These are phyloP conservation scores for Rhizoclosmatium sp. DNA, from an alignment of 192 early-diverging fungal species.

Conservation along the genomic window DNA sequence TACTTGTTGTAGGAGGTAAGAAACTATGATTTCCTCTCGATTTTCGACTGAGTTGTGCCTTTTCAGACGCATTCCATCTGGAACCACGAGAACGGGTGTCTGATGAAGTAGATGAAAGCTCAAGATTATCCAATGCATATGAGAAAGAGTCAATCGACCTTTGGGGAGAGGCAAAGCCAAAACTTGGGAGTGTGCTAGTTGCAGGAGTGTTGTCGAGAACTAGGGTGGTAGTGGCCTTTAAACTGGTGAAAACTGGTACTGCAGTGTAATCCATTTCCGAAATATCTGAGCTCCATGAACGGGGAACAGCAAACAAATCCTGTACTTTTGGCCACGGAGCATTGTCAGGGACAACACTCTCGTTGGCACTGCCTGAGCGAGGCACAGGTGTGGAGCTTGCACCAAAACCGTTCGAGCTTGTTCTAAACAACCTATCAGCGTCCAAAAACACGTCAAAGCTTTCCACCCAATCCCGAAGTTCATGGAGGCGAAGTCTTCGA, in stretches of 20 bases:
- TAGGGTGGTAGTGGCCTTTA: background rate
- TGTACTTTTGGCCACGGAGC: background rate
- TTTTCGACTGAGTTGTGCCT: background rate
- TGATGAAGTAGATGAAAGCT: background rate
- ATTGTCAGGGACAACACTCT: background rate
- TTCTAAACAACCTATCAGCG: background rate
- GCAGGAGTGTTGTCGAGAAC: background rate
- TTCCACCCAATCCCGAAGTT: constrained; percentile 6
- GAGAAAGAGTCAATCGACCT: background rate
- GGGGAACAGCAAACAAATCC: background rate
- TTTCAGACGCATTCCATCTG: background rate
- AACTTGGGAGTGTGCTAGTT: no score
- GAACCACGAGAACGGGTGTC: background rate
- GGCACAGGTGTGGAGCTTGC: no score
- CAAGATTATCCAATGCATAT: background rate
- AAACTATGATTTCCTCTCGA: no score
- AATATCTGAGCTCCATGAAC: constrained; percentile 18
- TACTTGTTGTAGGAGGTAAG: no score
- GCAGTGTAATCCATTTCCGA: constrained; percentile 28
- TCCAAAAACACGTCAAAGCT: background rate
- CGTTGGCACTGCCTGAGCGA: background rate
- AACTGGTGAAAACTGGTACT: constrained; percentile 19
- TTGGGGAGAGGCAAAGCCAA: background rate
- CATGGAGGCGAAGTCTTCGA: background rate
- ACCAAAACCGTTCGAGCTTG: no score